Base-by-base conservation (phyloP, 176 grass and related monocot genomes). In the Melocanna baccifera region DNA sequence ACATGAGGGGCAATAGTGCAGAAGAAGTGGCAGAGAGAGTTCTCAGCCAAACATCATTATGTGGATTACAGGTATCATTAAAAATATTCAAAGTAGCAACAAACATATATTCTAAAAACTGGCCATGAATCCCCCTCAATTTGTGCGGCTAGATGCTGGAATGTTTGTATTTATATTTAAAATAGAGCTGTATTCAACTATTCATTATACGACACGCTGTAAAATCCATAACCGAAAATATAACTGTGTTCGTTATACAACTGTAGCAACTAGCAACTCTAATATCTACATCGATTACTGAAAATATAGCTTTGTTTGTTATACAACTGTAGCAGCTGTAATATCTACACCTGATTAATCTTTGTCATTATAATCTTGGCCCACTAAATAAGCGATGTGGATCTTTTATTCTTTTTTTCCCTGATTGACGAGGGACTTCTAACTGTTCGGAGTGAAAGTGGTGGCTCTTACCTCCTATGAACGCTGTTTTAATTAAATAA, bases 11-110 rank as follows among this genome's bases (percentile, higher is more conserved):
- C 20, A 88, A 78, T 73, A 95, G 87, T 77, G 93, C 96, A 29
- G 84, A 92, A 80, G 96, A 99, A 89, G 96, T 99, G 62, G 91
- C 93, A 12, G 87, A 99, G 67, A 89, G 83, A 94, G 84, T 99
- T 95, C 89, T 95, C 48, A 92, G 73, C 73, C 91, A 99, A 77
- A 88, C 89, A 61, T 96, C 91, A 76, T 82, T 96, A 70, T 90
- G 89, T 30, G 93, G 93, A 22, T 89, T 99, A 81, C 91, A 99
- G 96, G 96, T 99, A 83, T 59, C 30, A 71, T 58, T 79, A 57
- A 45, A 30, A 80, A 43, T 6, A 73, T 46, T 67, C 13, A 29
- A 23, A 68, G 26, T 81, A 82, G 22, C 4, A 70, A 32, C 28
- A 65, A 29, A 20, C 16, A 13, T 62, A 16, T 11, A 0, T 43